Percentiles rank a stretch among this genome's conserved stretches.
These are phyloP conservation scores for Elsinoe fawcettii DNA, from an alignment of 2,329 filamentous ascomycete genomes.

Conservation along the genomic window DNA sequence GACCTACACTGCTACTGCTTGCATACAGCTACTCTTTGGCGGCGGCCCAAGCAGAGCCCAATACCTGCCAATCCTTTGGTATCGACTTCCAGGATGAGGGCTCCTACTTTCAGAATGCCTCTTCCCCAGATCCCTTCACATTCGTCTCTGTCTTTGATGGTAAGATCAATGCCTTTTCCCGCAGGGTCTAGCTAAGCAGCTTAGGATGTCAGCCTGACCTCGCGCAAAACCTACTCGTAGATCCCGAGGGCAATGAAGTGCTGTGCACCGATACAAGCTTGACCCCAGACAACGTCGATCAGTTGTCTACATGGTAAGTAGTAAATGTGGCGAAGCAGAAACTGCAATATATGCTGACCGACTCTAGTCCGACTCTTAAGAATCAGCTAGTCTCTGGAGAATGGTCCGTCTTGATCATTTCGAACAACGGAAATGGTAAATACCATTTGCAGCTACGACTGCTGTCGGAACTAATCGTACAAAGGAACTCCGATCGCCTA, in stretches of 20 bases:
- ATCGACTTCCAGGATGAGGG: constrained; percentile 38
- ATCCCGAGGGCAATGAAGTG: constrained; percentile 34
- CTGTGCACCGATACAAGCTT: constrained; percentile 36
- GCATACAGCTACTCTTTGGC: not conserved
- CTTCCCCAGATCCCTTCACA: constrained; percentile 36
- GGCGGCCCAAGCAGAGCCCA: not conserved
- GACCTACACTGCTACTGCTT: not conserved
- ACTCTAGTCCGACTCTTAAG: constrained; percentile 24
- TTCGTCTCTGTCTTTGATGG: constrained; percentile 39
- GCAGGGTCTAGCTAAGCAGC: constrained; percentile 8
- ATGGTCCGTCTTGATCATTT: constrained; percentile 37
- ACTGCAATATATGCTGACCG: not conserved
- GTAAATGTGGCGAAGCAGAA: constrained; percentile 13
- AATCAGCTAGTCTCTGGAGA: constrained; percentile 37
- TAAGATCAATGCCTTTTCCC: not conserved
- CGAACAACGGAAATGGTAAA: constrained; percentile 37
- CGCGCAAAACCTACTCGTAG: constrained; percentile 37
- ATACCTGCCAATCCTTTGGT: constrained; percentile 25
- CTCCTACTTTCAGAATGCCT: constrained; percentile 40
- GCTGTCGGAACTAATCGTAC: not conserved
- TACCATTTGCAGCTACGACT: not conserved
- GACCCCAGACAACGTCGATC: constrained; percentile 32
- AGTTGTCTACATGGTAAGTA: constrained; percentile 38
- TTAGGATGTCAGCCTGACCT: constrained; percentile 34
- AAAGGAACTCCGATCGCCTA: constrained; percentile 35